Base-by-base conservation (phyloP, 352 stramenopile species). In the Discostella stelligera region DNA sequence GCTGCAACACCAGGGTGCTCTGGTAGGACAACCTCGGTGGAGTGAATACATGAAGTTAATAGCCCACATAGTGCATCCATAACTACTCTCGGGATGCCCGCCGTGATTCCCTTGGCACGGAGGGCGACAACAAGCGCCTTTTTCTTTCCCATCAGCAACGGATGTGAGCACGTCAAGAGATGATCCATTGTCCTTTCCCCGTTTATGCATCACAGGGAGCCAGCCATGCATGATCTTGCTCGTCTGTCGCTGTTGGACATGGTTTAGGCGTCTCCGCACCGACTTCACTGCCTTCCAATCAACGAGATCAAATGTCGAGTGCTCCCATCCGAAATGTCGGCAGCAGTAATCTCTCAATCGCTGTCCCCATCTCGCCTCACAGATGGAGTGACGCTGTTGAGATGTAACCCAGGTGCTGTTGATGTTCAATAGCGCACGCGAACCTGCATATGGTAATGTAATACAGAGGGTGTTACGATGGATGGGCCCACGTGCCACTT, bases 171-270 rank as follows among this genome's bases (percentile, higher is more conserved):
- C 5, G 13, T 0, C 6, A 55, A 23, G 0, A 21, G 4, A 16
- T 55, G 49, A 55, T 55, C 7, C 25, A 23, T 18, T 55, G 49
- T 23, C 49, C 23, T 16, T 25, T 55, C 7, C 27, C 27, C 5
- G 27, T 32, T 5, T 32, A 32, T 32, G 27, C 27, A 32, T 32
- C 27, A 32, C 27, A 6, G 27, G 49, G n/a, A 55, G 49, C 49
- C 49, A 55, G 11, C 49, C 25, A 23, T 55, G 49, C 10, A 55
- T 55, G 13, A 55, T 55, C 10, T 55, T 55, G 49, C 49, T 30
- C 25, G 9, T 58, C 30, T 58, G n/a, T 58, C 10, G n/a, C 30
- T 32, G 27, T 32, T 32, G 27, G 2, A 5, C 5, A 5, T 32
- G 27, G 27, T 5, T 32, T 6, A 32, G 27, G 2, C 5, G 27